A percentile compares a stretch with the other conserved stretches of the same genome.
Evolutionary conservation across 139 green algal genomes (phyloP).

Genomic region (Nannochloris sp.): DNA sequence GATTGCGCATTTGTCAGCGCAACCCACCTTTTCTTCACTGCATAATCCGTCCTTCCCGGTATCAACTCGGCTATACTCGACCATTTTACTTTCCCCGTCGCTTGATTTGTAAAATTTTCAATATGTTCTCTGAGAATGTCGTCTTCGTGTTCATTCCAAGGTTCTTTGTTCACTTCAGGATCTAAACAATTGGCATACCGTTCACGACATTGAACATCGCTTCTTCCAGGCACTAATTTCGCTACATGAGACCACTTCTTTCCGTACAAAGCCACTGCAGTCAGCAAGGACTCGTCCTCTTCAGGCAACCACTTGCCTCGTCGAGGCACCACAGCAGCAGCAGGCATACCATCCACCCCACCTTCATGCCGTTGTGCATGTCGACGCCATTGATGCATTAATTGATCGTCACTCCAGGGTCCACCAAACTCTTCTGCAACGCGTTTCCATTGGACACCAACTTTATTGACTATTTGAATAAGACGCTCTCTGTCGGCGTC

Average conservation of each 20-base stretch:
- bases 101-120: neutral
- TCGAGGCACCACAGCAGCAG: neutral
- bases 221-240: slow-evolving; percentile 22
- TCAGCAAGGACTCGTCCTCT: slow-evolving; percentile 23
- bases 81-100: slow-evolving; percentile 18
- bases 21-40: slow-evolving; percentile 2
- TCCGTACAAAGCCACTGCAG: slow-evolving; percentile 19
- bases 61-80: slow-evolving; percentile 14
- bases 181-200: slow-evolving; percentile 27
- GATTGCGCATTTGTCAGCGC: neutral
- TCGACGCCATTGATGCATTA: slow-evolving; percentile 32
- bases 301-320: slow-evolving; percentile 13
- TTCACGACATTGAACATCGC: slow-evolving; percentile 21
- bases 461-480: slow-evolving; percentile 8
- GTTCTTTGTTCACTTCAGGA: slow-evolving; percentile 8
- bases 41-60: slow-evolving; percentile 26
- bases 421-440: slow-evolving; percentile 24
- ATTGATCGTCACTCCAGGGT: slow-evolving; percentile 3
- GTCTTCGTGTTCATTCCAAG: neutral
- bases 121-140: neutral
- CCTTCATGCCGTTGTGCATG: slow-evolving; percentile 7
- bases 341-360: neutral
- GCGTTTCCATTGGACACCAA: slow-evolving; percentile 19
- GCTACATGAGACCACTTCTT: slow-evolving; percentile 28
- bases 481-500: slow-evolving; percentile 12